Base-by-base conservation (phyloP, 495 filamentous ascomycete genomes). In the Neurospora sp. region DNA sequence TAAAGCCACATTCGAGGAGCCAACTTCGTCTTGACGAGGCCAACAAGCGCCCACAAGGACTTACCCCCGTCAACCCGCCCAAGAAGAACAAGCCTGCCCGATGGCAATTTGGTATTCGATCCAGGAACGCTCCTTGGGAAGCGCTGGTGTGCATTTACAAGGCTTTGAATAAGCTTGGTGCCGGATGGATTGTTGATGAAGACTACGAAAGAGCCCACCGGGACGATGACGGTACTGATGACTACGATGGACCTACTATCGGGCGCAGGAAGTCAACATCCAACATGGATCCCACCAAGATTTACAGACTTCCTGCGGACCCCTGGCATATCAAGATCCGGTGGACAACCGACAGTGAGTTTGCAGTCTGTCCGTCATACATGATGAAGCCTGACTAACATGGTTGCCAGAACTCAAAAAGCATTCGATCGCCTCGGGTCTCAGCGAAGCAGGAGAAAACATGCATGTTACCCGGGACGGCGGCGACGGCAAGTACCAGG, bases 101-200 rank as follows among this genome's bases (percentile, higher is more conserved):
- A 73, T 99, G 96, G 96, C 96, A 98, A 81, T 99, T 98, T 78
- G 96, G 96, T 39, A 99, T 99, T 73, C 89, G 96, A 1, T 95
- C 92, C 31, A 87, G 96, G 39, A 99, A 98, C 80, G 92, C 93
- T 31, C 96, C 96, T 0, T 90, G 94, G 39, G 96, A 99, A 77
- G 96, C 96, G 0, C 91, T 99, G 78, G 82, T 94, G 10, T 97
- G 96, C 78, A 92, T 99, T 69, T 98, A 97, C 84, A 91, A 93
- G 76, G 94, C 96, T 1, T 86, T 99, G 42, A 82, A 87, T 39
- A 93, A 93, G 70, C 93, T 98, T 76, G 94, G 93, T 22, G 94
- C 93, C 9, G 87, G 92, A 69, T 98, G 96, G 95, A 89, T 88
- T 18, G 80, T 84, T 10, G 86, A 88, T 35, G 87, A 91, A 73